phyloP scores from a whole-genome alignment of 352 stramenopile genomes.

The Phytophthora tentaculata region DNA sequence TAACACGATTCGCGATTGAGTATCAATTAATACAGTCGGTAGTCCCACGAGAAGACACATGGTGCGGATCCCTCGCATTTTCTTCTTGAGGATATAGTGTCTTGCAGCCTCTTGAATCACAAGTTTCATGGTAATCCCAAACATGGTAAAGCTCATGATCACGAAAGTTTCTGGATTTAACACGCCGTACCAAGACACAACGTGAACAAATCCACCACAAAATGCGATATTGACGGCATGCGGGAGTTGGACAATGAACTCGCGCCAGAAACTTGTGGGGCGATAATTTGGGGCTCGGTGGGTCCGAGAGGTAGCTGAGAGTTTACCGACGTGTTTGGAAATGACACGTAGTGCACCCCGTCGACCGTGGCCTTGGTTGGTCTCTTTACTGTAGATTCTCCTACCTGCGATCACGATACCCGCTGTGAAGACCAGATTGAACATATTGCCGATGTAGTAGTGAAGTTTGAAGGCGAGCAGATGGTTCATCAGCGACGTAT shows the following conservation, averaged over 20 bases:
- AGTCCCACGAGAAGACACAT: constrained; percentile 52
- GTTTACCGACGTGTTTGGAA: background rate
- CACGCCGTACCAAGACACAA: background rate
- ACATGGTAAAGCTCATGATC: constrained; percentile 26
- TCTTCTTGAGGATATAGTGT: constrained; percentile 30
- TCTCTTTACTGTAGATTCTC: background rate
- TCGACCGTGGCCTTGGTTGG: background rate
- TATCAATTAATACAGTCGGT: constrained; percentile 57
- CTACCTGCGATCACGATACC: background rate
- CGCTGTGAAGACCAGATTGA: background rate
- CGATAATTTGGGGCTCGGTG: background rate
- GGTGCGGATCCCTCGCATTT: constrained; percentile 39
- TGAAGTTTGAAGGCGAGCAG: background rate
- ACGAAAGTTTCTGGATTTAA: constrained; percentile 6
- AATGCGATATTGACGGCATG: background rate
- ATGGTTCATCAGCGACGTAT: constrained; percentile 17
- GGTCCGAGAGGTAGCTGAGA: background rate
- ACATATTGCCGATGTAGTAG: background rate
- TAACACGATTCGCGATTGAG: constrained; percentile 50
- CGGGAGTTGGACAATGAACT: background rate
- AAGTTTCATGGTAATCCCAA: constrained; percentile 40
- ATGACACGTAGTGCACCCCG: background rate
- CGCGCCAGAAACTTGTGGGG: background rate
- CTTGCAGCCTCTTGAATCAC: constrained; percentile 37
- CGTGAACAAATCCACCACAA: background rate